A percentile compares a stretch with the other conserved stretches of the same genome.
Evolutionary conservation across 345 rosid species (phyloP).

Genomic region (Euphorbia lathyris): DNA sequence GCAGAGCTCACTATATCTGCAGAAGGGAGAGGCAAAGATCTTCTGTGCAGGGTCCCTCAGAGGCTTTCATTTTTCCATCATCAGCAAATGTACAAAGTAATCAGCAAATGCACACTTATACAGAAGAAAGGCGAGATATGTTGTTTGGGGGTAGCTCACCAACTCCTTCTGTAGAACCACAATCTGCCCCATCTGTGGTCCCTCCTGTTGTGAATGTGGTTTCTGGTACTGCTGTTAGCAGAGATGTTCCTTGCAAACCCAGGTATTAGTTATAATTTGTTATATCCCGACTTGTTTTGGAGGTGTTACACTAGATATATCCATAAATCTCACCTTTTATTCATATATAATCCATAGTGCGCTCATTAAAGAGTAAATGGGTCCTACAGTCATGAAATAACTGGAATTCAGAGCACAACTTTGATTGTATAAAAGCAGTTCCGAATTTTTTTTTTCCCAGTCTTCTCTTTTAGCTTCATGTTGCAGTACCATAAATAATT

Average conservation of each 20-base stretch:
- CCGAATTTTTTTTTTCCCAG: neutral
- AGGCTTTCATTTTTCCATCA: conserved; percentile 27
- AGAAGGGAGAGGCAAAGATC: conserved; percentile 58
- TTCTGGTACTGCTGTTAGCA: conserved; percentile 28
- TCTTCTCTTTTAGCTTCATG: neutral
- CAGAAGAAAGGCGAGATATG: conserved; percentile 25
- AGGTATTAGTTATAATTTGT: conserved; percentile 37
- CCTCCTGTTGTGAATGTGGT: conserved; percentile 21
- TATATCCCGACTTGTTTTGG: neutral
- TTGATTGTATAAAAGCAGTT: neutral
- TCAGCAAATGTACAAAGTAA: conserved; percentile 22
- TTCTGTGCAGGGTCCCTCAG: conserved; percentile 36
- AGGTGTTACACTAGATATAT: neutral
- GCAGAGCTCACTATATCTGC: conserved; percentile 44
- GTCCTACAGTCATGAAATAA: neutral
- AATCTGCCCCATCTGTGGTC: conserved; percentile 25
- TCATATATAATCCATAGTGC: neutral
- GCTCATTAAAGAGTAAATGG: neutral
- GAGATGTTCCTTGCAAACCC: conserved; percentile 35
- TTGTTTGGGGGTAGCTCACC: conserved; percentile 30
- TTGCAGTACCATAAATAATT: too few relatives aligned
- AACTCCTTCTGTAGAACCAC: conserved; percentile 26
- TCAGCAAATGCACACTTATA: conserved; percentile 19
- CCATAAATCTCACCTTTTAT: neutral
- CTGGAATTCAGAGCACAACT: neutral